A percentile compares a stretch with the other conserved stretches of the same genome.
phyloP scores from a whole-genome alignment of 2,329 filamentous ascomycete species.

The Verticillium albo-atrum region DNA sequence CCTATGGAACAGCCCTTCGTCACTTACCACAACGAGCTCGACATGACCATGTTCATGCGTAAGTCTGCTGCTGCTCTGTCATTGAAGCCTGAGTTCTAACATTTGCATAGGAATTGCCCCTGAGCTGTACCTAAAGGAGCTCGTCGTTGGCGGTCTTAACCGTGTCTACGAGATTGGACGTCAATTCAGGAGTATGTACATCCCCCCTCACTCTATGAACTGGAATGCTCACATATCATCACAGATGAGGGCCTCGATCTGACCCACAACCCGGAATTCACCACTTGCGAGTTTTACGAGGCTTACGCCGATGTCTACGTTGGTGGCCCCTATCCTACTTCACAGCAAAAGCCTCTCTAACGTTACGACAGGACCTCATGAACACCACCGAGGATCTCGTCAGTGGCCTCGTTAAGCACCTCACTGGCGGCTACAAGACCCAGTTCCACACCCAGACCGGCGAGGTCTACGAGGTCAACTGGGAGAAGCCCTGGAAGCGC shows the following conservation, averaged over 20 bases:
- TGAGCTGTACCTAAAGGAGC: conserved; percentile 94
- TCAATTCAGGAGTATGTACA: conserved; percentile 70
- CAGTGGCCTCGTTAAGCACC: conserved; percentile 79
- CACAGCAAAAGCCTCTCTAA: conserved; percentile 38
- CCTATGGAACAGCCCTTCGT: conserved; percentile 61
- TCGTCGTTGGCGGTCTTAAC: conserved; percentile 88
- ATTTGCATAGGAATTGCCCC: conserved; percentile 52
- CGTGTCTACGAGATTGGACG: conserved; percentile 94
- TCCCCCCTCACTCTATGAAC: too few species aligned
- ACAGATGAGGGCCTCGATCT: conserved; percentile 78
- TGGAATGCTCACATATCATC: not conserved
- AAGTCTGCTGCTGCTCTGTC: conserved; percentile 33
- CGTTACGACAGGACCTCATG: conserved; percentile 71
- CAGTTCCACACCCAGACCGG: conserved; percentile 82
- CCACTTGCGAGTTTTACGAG: conserved; percentile 95
- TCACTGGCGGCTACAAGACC: conserved; percentile 82
- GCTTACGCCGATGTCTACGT: conserved; percentile 82
- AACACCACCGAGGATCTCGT: conserved; percentile 90
- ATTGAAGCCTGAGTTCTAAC: not conserved
- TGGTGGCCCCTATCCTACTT: not conserved
- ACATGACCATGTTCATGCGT: conserved; percentile 93
- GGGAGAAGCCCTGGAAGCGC: conserved; percentile 88
- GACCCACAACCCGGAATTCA: conserved; percentile 98
- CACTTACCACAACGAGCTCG: conserved; percentile 92
- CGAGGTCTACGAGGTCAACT: conserved; percentile 88